A percentile compares a stretch with the other conserved stretches of the same genome.
Evolutionary conservation across 2,329 filamentous ascomycete species (phyloP).

Genomic region (Colletotrichum cereale): DNA sequence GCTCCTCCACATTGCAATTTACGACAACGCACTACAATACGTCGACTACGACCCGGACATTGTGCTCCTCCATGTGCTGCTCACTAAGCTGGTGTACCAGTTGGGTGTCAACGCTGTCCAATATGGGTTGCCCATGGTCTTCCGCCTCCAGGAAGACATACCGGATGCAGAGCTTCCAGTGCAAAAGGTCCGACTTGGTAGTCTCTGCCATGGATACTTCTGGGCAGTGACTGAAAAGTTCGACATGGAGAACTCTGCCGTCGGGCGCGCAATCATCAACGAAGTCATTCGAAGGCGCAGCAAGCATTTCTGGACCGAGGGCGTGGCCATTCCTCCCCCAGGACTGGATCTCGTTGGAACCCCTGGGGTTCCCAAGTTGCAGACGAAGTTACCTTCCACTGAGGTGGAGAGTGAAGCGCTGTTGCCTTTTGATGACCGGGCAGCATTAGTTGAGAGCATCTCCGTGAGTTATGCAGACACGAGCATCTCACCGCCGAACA

Average conservation of each 20-base stretch:
- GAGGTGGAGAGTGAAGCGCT: slow-evolving; percentile 73
- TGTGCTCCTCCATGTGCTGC: slow-evolving; percentile 80
- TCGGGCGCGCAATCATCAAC: slow-evolving; percentile 78
- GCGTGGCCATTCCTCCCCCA: slow-evolving; percentile 77
- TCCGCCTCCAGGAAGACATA: slow-evolving; percentile 88
- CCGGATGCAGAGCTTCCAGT: slow-evolving; percentile 72
- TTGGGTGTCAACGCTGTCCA: slow-evolving; percentile 86
- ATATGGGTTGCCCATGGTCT: slow-evolving; percentile 88
- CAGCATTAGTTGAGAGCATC: slow-evolving; percentile 79
- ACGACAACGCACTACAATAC: slow-evolving; percentile 85
- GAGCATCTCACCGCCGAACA: slow-evolving; percentile 73
- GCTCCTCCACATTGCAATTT: slow-evolving; percentile 87
- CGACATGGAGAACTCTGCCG: slow-evolving; percentile 76
- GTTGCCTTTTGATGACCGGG: slow-evolving; percentile 80
- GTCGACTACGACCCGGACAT: slow-evolving; percentile 81
- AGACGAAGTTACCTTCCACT: slow-evolving; percentile 61
- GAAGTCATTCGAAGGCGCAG: slow-evolving; percentile 82
- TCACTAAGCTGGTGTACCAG: slow-evolving; percentile 79
- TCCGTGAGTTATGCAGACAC: slow-evolving; percentile 76
- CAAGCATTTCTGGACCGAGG: slow-evolving; percentile 83
- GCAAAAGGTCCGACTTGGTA: slow-evolving; percentile 83
- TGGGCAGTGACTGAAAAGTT: slow-evolving; percentile 84
- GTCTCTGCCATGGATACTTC: slow-evolving; percentile 90
- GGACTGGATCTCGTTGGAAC: slow-evolving; percentile 71
- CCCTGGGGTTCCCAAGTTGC: slow-evolving; percentile 59